These are phyloP conservation scores for Penicillium bovifimosum DNA, from an alignment of 495 filamentous ascomycete species.

Conservation along the genomic window DNA sequence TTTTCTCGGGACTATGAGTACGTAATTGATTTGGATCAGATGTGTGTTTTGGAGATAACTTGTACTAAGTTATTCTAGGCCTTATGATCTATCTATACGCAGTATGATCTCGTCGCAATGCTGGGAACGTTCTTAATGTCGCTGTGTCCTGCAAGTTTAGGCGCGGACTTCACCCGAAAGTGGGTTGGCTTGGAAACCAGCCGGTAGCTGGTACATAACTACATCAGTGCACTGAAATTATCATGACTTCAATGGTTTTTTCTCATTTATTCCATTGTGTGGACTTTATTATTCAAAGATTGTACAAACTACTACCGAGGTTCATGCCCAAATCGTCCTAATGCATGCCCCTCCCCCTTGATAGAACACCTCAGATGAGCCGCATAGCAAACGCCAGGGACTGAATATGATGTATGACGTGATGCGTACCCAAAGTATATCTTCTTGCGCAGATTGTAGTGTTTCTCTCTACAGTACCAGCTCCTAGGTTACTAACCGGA, in stretches of 20 bases:
- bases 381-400: not conserved
- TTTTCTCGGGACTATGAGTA: not conserved
- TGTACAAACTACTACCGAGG: not conserved
- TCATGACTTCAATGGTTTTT: too few relatives aligned
- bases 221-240: too few relatives aligned
- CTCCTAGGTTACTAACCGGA: not conserved
- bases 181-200: not conserved
- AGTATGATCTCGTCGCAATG: not conserved
- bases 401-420: too few relatives aligned
- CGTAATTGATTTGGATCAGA: not conserved
- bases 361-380: slow-evolving; percentile 1
- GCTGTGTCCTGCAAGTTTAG: not conserved
- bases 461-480: not conserved
- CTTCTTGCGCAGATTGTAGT: not conserved
- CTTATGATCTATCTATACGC: not conserved
- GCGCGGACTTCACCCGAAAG: not conserved
- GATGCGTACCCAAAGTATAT: not conserved
- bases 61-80: not conserved
- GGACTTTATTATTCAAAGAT: too few relatives aligned
- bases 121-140: not conserved
- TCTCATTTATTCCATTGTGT: too few relatives aligned
- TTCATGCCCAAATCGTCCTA: not conserved
- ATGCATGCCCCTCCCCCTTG: not conserved
- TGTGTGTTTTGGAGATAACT: not conserved
- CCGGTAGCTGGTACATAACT: not conserved